phyloP scores from a whole-genome alignment of 1,284 basidiomycete species.

The Acaromyces ingoldii region DNA sequence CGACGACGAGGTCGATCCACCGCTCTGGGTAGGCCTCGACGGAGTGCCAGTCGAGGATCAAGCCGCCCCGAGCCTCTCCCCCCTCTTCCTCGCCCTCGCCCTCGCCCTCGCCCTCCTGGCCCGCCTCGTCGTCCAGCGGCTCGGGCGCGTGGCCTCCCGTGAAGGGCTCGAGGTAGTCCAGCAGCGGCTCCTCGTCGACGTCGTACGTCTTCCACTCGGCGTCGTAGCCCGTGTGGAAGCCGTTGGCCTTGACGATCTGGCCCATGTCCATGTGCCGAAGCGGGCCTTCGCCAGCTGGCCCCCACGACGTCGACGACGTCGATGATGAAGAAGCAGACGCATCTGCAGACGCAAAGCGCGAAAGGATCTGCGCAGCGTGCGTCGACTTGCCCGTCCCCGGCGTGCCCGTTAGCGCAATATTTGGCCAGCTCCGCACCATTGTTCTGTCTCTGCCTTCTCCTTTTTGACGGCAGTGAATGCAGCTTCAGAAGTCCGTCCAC shows the following conservation, averaged over 20 bases:
- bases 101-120: constrained; percentile 6
- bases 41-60: constrained; percentile 96
- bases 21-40: constrained; percentile 91
- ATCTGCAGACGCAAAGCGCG: too few species aligned
- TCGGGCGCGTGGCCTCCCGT: constrained; percentile 40
- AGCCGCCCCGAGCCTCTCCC: constrained; percentile 56
- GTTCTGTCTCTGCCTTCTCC: too few species aligned
- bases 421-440: constrained; percentile 57
- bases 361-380: constrained; percentile 59
- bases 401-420: constrained; percentile 88
- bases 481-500: too few species aligned
- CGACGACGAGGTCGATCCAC: constrained; percentile 95
- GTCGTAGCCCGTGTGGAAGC: constrained; percentile 78
- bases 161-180: constrained; percentile 41
- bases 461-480: too few species aligned
- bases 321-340: constrained; percentile 12
- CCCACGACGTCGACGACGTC: constrained; percentile 6
- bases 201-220: constrained; percentile 91
- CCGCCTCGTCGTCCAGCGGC: constrained; percentile 24
- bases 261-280: constrained; percentile 76
- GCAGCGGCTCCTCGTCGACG: constrained; percentile 74
- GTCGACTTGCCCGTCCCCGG: constrained; percentile 82
- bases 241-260: constrained; percentile 77
- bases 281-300: too few species aligned
- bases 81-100: constrained; percentile 15